Base-by-base conservation (phyloP, 2,329 filamentous ascomycete genomes). In the Mycocentrospora acerina region DNA sequence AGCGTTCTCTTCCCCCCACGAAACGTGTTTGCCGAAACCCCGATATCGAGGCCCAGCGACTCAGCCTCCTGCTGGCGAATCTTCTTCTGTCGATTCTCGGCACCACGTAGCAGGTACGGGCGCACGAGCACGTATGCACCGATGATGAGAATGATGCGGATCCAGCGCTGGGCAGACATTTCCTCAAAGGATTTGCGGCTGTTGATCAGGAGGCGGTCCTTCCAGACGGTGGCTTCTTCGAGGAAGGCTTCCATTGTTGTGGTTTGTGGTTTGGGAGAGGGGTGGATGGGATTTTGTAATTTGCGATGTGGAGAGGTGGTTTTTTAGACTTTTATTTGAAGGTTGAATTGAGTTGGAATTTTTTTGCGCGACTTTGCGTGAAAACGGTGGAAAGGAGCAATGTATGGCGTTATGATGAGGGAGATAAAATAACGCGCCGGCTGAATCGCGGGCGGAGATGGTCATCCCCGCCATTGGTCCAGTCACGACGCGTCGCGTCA, bases 141-240 rank as follows among this genome's bases (percentile, higher is more conserved):
- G 14, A 89, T 78, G 45, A 89, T 78, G 51, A 82, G 76, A 51
- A 88, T 68, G 41, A 93, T 75, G 32, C 88, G 85, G 55, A 93
- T 70, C 67, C 72, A 78, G 51, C 75, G 73, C 42, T 68, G 60
- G 24, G 63, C 41, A 30, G 63, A 67, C 51, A 78, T 68, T 18
- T 67, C 55, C 18, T 67, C 61, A 55, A 77, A 69, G 29, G 73
- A 69, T 36, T 51, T 66, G 40, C 51, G 60, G 38, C 70, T 51
- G 56, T 76, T 76, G 49, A 55, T 60, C 42, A 57, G 45, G 43
- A 70, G 59, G 47, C 68, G 68, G 41, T 59, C 46, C 35, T 53
- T 55, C 59, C 64, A 69, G 30, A 57, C 59, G 35, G 51, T 44
- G 36, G 68, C 36, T 16, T 52, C 50, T 24, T 54, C 51, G 38